Evolutionary conservation across 805 yeast genomes (phyloP), one percentile per base, ranked within the genome.

Genomic region (Candida gorgasii): DNA sequence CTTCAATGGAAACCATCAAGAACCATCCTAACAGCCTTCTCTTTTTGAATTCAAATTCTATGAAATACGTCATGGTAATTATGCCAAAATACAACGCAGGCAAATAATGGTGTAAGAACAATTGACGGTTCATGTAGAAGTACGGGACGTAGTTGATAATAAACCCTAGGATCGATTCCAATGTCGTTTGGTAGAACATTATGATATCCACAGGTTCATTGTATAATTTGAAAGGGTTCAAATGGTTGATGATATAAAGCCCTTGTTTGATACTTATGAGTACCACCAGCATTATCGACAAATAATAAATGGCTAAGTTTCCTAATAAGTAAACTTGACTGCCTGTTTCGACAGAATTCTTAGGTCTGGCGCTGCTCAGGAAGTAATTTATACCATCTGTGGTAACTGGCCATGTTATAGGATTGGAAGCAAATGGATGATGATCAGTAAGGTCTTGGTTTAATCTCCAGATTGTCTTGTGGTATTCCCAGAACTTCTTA

Each of bases 331-430:
- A 84, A 24, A 86, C 65, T 41, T 63, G 65, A 34, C 59, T 55
- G 12, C 61, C 61, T 12, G 44, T 39, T 28, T 36, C 42, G 4
- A 16, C 24, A 17, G 48, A 52, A 23, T 51, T 38, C 22, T 40
- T 45, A 9, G 45, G 44, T 19, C 50, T 43, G 6, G 55, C 55
- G 36, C 65, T 61, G 51, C 71, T 66, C 20, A 68, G 67, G 69
- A 76, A 81, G 59, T 78, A 80, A 50, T 69, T 76, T 42, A 80
- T 69, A n/a, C 92, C 92, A 31, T 79, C 67, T 15, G 61, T 46
- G 43, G 76, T 59, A 33, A 77, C 63, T 13, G 86, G 80, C 93
- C 95, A 87, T 9, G 80, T 63, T 12, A 57, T 58, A 1, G 89
- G 85, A n/a, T 69, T 63, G 3, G 82, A 76, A 29, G 73, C 71